Percentiles rank a stretch among this genome's conserved stretches.
Evolutionary conservation across 805 yeast genomes (phyloP).

Genomic region (Millerago galiae): DNA sequence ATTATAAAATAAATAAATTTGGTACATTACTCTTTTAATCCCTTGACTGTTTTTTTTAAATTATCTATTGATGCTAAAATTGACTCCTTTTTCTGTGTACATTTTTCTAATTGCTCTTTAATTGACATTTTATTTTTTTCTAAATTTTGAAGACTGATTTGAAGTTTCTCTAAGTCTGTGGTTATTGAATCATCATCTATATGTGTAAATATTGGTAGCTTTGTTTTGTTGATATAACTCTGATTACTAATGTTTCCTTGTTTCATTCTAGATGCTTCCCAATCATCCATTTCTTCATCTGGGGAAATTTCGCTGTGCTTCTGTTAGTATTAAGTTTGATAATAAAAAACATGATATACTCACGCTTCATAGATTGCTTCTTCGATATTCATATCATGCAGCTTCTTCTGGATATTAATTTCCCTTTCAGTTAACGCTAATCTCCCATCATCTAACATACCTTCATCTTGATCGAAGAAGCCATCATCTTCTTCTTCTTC

Average conservation of each 20-base stretch:
- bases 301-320: slow-evolving; percentile 13
- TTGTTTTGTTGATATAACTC: neutral
- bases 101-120: neutral
- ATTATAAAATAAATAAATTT: too few species aligned
- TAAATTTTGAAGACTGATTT: neutral
- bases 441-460: slow-evolving; percentile 19
- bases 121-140: neutral
- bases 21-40: neutral
- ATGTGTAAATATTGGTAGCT: slow-evolving; percentile 3
- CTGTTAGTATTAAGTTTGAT: slow-evolving; percentile 4
- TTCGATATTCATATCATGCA: slow-evolving; percentile 27
- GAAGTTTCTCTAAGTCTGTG: neutral
- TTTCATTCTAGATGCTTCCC: slow-evolving; percentile 15
- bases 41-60: neutral
- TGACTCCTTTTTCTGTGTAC: neutral
- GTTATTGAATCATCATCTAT: neutral
- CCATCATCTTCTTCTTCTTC: slow-evolving; percentile 19
- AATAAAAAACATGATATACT: slow-evolving; percentile 1
- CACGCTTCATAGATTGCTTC: slow-evolving; percentile 28
- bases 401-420: slow-evolving; percentile 18
- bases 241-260: slow-evolving; percentile 8
- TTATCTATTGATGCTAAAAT: too few species aligned
- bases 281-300: slow-evolving; percentile 18
- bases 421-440: slow-evolving; percentile 26
- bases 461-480: neutral